Conservation (phyloP, 116 monocot species). For the Trichopus zeylanicus region DNA sequence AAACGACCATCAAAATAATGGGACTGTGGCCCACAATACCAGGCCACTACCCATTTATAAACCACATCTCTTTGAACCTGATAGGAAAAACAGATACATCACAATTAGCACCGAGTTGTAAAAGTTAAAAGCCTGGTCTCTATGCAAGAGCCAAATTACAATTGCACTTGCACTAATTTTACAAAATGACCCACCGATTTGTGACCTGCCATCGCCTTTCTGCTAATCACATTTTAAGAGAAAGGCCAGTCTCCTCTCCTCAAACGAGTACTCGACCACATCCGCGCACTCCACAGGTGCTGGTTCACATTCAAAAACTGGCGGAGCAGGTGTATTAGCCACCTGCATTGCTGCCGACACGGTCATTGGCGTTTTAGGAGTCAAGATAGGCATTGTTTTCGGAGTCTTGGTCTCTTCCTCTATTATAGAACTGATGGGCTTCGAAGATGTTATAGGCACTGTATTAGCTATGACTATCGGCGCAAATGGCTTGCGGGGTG, state of each 20-base stretch:
- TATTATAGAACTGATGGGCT: not conserved
- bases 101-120: no score
- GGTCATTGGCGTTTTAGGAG: slow-evolving; percentile 56
- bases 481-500: slow-evolving; percentile 58
- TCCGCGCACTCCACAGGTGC: slow-evolving; percentile 4
- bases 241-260: slow-evolving; percentile 49
- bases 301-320: slow-evolving; percentile 11
- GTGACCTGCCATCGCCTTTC: no score
- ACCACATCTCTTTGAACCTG: no score
- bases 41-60: no score
- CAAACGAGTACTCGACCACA: slow-evolving; percentile 75
- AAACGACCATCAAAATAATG: no score
- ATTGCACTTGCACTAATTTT: not conserved
- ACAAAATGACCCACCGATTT: no score
- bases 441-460: slow-evolving; percentile 17
- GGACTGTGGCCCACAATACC: no score
- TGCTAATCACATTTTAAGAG: no score
- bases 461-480: slow-evolving; percentile 19
- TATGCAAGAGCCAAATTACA: not conserved
- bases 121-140: no score
- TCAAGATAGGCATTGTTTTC: slow-evolving; percentile 14
- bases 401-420: slow-evolving; percentile 43
- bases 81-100: no score
- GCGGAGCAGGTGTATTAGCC: slow-evolving; percentile 40
- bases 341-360: slow-evolving; percentile 57